Evolutionary conservation across 139 green algal genomes (phyloP).

Genomic region (Edaphochlamys debaryana): DNA sequence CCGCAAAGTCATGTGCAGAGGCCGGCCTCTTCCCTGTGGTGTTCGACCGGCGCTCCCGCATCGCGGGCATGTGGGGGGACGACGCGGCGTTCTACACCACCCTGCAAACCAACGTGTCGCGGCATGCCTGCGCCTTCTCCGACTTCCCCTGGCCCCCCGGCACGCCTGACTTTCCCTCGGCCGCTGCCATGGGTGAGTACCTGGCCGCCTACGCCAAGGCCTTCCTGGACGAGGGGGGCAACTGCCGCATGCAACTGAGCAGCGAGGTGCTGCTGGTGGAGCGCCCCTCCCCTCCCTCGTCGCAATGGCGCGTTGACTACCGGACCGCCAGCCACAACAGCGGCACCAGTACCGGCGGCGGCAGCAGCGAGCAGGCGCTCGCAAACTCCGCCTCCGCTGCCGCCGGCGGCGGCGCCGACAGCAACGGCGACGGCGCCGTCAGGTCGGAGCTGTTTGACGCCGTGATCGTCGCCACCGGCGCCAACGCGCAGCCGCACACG

Average conservation of each 20-base stretch:
- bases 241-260: neutral
- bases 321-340: neutral
- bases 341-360: neutral
- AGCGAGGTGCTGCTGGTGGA: slow-evolving; percentile 3
- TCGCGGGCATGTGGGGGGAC: no score
- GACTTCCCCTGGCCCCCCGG: slow-evolving; percentile 16
- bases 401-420: neutral
- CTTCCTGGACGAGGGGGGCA: neutral
- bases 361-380: neutral
- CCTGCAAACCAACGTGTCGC: slow-evolving; percentile 6
- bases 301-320: neutral
- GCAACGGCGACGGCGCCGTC: neutral
- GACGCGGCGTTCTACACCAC: no score
- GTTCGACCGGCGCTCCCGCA: no score
- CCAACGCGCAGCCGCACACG: neutral
- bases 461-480: slow-evolving; percentile 15
- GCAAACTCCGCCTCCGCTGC: neutral
- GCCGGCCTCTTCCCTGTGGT: no score
- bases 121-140: slow-evolving; percentile 16
- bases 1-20: no score
- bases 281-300: no score
- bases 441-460: neutral
- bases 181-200: neutral
- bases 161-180: neutral
- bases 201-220: neutral